Base-by-base conservation (phyloP, 306 rosid genomes). In the Vigna hirtella region DNA sequence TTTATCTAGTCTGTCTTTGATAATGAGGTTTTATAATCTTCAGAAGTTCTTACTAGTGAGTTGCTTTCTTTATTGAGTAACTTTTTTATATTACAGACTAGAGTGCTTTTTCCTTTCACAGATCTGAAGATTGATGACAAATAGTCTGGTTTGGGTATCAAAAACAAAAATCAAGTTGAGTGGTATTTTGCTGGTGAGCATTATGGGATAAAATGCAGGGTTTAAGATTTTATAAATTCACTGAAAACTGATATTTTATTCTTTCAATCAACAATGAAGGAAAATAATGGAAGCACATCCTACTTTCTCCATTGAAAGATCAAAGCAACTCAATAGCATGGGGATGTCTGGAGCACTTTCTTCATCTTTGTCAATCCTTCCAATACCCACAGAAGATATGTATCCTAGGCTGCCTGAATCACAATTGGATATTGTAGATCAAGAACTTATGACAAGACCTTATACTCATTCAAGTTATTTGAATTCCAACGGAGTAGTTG, bases 281-380 rank as follows among this genome's bases (percentile, higher is more conserved):
- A 61, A 76, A 80, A 85, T 67, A 66, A 85, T 93, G 96, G 93
- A 89, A 86, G 97, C 91, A 34, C 91, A 89, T 64, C 88, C 89
- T 70, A 78, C 89, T 69, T 73, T 89, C 53, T 86, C 93, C 53
- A 48, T 90, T 79, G 82, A 58, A 66, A 88, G 93, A 83, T 80
- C 93, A 43, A 85, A 83, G 67, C 84, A 87, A 82, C 88, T 83
- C 72, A 83, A 73, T 71, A 81, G 51, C 80, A 84, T 89, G 81
- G 97, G 90, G 63, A 84, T 85, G 63, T 70, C 91, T 73, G 90
- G 87, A 78, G 83, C 84, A 70, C 66, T 87, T 26, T 89, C 97
- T 71, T 83, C 96, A 24, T 73, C 92, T 56, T 69, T 86, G 58
- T 87, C 93, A 12, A 89, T 84, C 75, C 86, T 87, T 82, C 90